Conservation (phyloP, 192 early-diverging fungal species). For the Gigaspora rosea region DNA sequence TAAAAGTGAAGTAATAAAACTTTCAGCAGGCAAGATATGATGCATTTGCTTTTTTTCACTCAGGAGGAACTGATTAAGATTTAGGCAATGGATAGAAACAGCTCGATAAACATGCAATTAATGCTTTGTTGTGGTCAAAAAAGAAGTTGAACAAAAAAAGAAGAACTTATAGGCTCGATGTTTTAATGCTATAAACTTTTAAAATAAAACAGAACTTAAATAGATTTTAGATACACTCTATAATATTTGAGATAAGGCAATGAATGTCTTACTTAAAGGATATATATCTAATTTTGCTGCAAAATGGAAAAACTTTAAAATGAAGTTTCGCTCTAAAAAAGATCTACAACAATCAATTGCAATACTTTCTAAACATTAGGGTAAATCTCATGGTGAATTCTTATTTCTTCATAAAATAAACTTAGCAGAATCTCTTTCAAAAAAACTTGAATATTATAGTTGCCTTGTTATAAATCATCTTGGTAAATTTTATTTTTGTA, state of each 20-base stretch:
- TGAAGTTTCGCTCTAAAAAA: not conserved
- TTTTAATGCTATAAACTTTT: not conserved
- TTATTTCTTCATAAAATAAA: slow-evolving; percentile 9
- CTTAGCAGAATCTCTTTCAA: not conserved
- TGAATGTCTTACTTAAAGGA: slow-evolving; percentile 2
- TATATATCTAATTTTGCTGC: slow-evolving; percentile 20
- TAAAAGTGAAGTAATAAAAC: not conserved
- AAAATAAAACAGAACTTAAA: too few relatives aligned
- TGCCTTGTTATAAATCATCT: not conserved
- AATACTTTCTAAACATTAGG: too few relatives aligned
- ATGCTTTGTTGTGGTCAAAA: not conserved
- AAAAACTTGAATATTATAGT: not conserved
- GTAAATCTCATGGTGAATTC: too few relatives aligned
- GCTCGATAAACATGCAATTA: too few relatives aligned
- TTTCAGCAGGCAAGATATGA: slow-evolving; percentile 11
- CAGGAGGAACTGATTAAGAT: too few relatives aligned
- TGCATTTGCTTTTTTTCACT: too few relatives aligned
- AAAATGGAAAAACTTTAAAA: slow-evolving; percentile 9
- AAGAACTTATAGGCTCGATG: not conserved
- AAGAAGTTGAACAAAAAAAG: not conserved
- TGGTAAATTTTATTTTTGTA: too few relatives aligned
- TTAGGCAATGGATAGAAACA: too few relatives aligned
- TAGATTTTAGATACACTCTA: slow-evolving; percentile 3
- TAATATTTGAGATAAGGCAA: not conserved
- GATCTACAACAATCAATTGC: too few relatives aligned